phyloP scores from a whole-genome alignment of 2,329 filamentous ascomycete genomes.

The Sordariomycetes sp. region DNA sequence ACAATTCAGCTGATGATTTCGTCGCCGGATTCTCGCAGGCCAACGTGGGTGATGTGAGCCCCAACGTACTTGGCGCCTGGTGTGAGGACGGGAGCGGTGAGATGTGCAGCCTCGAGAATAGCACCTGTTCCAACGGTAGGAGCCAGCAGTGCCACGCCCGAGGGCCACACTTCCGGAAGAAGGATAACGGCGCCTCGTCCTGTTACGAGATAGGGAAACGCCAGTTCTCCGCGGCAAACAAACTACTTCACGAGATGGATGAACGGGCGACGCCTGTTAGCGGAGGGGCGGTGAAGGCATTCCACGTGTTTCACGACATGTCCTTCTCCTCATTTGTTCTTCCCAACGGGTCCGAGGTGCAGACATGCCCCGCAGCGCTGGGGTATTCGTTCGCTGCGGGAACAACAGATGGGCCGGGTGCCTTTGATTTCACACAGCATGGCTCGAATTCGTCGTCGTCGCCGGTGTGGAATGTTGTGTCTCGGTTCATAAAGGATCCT shows the following conservation, averaged over 20 bases:
- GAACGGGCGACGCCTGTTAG: constrained; percentile 34
- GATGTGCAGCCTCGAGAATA: constrained; percentile 67
- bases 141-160: constrained; percentile 64
- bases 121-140: constrained; percentile 65
- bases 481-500: constrained; percentile 60
- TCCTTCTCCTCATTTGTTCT: constrained; percentile 63
- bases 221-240: constrained; percentile 53
- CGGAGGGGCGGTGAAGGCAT: constrained; percentile 61
- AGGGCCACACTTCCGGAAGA: constrained; percentile 55
- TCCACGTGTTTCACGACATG: constrained; percentile 82
- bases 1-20: constrained; percentile 53
- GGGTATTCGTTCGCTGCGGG: constrained; percentile 91
- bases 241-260: constrained; percentile 7
- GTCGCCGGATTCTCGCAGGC: constrained; percentile 89
- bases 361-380: constrained; percentile 76
- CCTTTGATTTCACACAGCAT: constrained; percentile 90
- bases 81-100: constrained; percentile 75
- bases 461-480: constrained; percentile 71
- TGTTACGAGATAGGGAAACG: constrained; percentile 67
- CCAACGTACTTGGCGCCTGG: constrained; percentile 78
- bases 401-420: constrained; percentile 82
- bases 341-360: constrained; percentile 58
- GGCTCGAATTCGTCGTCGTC: constrained; percentile 55
- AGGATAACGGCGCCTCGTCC: constrained; percentile 62
- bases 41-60: constrained; percentile 83